Percentiles rank a stretch among this genome's conserved stretches.
phyloP scores from a whole-genome alignment of 1,284 basidiomycete genomes.

The Trametes pubescens region DNA sequence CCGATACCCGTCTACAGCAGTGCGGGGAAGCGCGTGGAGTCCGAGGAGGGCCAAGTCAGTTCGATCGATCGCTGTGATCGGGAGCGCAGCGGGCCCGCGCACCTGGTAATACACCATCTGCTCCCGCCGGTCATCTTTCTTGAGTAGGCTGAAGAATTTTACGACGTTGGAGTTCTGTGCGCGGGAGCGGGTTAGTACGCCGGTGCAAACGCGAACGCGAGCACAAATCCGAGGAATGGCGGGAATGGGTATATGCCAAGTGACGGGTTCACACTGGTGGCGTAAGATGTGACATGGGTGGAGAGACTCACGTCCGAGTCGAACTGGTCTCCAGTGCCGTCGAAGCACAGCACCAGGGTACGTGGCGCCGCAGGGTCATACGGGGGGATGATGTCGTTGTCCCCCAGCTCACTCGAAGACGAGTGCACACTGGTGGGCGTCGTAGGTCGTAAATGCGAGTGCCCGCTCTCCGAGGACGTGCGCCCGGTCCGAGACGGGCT shows the following conservation, averaged over 20 bases:
- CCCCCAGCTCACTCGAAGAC: constrained; percentile 31
- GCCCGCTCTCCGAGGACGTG: constrained; percentile 21
- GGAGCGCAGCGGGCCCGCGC: constrained; percentile 22
- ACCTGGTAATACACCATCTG: constrained; percentile 75
- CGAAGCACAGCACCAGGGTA: constrained; percentile 64
- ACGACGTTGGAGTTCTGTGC: constrained; percentile 68
- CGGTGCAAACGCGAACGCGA: background rate
- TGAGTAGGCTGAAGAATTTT: constrained; percentile 61
- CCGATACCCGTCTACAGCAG: constrained; percentile 57
- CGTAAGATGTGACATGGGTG: background rate
- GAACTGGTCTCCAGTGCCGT: constrained; percentile 66
- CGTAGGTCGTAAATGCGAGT: constrained; percentile 23
- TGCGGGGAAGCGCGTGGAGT: constrained; percentile 10
- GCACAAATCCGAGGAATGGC: background rate
- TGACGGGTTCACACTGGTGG: background rate
- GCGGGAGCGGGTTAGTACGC: background rate
- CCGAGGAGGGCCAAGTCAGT: background rate
- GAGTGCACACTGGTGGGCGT: constrained; percentile 33
- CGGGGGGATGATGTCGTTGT: constrained; percentile 44
- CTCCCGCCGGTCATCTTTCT: constrained; percentile 56
- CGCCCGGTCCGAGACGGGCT: constrained; percentile 3
- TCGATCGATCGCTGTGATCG: constrained; percentile 26
- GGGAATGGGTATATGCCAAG: background rate
- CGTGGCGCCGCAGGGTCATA: constrained; percentile 40
- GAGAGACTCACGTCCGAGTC: constrained; percentile 54